phyloP scores from a whole-genome alignment of 2,329 filamentous ascomycete species.

The Penicillium sp. region DNA sequence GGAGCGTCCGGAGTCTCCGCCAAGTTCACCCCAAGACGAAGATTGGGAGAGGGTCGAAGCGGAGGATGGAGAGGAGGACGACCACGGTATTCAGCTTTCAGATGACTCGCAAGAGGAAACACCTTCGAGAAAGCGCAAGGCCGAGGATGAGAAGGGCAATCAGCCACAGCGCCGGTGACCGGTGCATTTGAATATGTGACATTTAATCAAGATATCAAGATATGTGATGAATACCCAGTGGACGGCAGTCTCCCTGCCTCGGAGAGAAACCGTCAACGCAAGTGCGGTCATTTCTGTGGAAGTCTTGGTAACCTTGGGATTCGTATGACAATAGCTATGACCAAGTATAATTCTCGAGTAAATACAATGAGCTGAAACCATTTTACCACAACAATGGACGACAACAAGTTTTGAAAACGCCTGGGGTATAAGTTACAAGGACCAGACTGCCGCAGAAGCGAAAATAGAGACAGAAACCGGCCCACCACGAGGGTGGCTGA shows the following conservation, averaged over 20 bases:
- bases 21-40: conserved; percentile 25
- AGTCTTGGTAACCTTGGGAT: neutral
- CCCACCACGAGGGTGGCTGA: neutral
- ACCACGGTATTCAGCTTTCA: conserved; percentile 31
- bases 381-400: neutral
- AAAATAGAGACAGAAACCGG: neutral
- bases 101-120: conserved; percentile 28
- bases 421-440: conserved; percentile 17
- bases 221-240: conserved; percentile 13
- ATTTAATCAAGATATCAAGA: conserved; percentile 3
- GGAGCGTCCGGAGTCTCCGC: neutral
- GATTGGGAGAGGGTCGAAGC: conserved; percentile 43
- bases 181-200: conserved; percentile 3
- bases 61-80: conserved; percentile 33
- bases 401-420: conserved; percentile 3
- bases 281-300: neutral
- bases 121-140: conserved; percentile 28
- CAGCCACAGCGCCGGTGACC: conserved; percentile 15
- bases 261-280: neutral
- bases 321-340: neutral
- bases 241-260: neutral
- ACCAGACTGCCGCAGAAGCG: neutral
- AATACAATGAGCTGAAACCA: neutral
- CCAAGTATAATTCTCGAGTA: neutral
- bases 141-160: conserved; percentile 24